Evolutionary conservation across 2,329 filamentous ascomycete species (phyloP).

Genomic region (Hypoxylon rubiginosum): DNA sequence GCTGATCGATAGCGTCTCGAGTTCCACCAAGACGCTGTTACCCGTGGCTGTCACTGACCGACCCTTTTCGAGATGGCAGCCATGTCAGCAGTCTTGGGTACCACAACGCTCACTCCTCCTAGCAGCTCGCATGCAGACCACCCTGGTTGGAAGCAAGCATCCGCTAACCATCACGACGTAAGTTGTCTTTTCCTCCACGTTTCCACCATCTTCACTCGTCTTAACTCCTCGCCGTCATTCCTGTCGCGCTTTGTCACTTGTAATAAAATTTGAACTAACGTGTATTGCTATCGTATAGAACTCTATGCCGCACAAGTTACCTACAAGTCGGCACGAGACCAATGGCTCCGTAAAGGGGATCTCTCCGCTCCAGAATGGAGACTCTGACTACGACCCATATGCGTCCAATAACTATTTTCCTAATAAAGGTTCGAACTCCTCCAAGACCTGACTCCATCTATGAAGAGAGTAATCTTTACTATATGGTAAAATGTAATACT

Average conservation of each 20-base stretch:
- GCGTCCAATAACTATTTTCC: constrained; percentile 43
- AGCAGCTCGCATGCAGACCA: constrained; percentile 64
- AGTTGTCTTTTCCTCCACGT: constrained; percentile 23
- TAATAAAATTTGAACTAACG: constrained; percentile 25
- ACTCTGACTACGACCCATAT: constrained; percentile 42
- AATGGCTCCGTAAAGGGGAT: constrained; percentile 38
- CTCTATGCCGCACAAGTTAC: constrained; percentile 44
- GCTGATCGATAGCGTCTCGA: constrained; percentile 36
- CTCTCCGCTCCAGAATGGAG: constrained; percentile 41
- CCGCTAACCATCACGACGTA: constrained; percentile 48
- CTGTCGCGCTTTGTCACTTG: neutral
- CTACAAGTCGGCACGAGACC: constrained; percentile 44
- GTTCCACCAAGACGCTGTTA: constrained; percentile 39
- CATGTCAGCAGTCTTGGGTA: constrained; percentile 64
- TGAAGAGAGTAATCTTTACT: neutral
- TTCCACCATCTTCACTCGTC: neutral
- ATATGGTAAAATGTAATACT: neutral
- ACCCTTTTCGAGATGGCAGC: constrained; percentile 61
- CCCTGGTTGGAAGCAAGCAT: constrained; percentile 57
- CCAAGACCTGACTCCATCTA: neutral
- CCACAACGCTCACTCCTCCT: constrained; percentile 63
- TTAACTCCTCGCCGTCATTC: neutral
- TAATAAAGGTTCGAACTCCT: constrained; percentile 45
- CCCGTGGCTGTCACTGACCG: constrained; percentile 42
- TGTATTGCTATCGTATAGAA: constrained; percentile 33